A percentile compares a stretch with the other conserved stretches of the same genome.
These are phyloP conservation scores for Juglanconis sp. DNA, from an alignment of 2,329 filamentous ascomycete species.

Conservation along the genomic window DNA sequence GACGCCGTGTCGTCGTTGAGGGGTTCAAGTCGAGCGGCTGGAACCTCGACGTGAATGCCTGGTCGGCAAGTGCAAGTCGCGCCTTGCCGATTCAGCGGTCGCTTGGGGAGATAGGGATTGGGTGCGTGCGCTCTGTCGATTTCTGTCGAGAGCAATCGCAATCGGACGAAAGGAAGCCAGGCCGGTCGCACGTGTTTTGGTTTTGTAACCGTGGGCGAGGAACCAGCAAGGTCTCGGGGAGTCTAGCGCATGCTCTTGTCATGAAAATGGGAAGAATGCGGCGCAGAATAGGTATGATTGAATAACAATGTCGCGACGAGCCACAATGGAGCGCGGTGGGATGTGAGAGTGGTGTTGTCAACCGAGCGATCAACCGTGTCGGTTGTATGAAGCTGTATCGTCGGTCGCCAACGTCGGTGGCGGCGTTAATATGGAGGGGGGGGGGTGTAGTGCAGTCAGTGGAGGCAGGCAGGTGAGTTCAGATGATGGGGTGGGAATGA, in stretches of 20 bases:
- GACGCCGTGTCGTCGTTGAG: background rate
- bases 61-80: background rate
- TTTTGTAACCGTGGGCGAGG: background rate
- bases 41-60: too few relatives aligned
- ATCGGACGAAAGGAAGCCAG: background rate
- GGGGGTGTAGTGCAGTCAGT: background rate
- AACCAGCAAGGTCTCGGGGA: background rate
- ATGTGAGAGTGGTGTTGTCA: background rate
- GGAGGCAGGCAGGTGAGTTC: background rate
- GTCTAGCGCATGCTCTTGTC: conserved; percentile 3
- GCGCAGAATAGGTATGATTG: background rate
- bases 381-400: background rate
- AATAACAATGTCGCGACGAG: background rate
- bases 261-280: background rate
- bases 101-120: background rate
- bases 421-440: background rate
- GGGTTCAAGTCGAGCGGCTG: background rate
- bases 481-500: background rate
- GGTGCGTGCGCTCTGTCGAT: too few relatives aligned
- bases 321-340: background rate
- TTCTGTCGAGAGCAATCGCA: background rate
- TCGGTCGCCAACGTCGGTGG: background rate
- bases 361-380: background rate
- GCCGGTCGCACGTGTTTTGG: too few relatives aligned
- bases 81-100: background rate